Evolutionary conservation across 148 eudicot genomes (phyloP), one percentile per base, ranked within the genome.

Genomic region (Heliosperma pusillum): DNA sequence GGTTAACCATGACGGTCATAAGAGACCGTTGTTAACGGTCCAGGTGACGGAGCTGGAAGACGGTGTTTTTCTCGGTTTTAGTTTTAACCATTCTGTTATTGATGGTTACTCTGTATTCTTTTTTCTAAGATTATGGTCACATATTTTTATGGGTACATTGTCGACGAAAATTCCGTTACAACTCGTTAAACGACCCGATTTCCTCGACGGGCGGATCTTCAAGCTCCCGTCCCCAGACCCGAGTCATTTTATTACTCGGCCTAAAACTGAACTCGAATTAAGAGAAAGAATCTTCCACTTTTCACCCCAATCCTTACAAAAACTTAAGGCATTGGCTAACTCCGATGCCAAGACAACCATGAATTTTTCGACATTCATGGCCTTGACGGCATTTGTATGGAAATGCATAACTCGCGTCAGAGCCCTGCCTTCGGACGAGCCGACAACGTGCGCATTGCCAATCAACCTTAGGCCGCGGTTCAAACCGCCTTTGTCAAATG

Each of bases 1-100:
- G 10, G 76, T 89, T 3, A 86, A 83, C 73, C 80, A 81, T 57
- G 85, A 75, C 3, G 91, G 91, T 6, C 87, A 83, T 70, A 74
- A 36, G 52, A 70, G 66, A 12, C 47, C 69, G 45, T n/a, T 66
- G 45, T 19, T 66, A 36, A 30, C 69, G 12, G 47, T 66, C 5
- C 69, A n/a, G n/a, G n/a, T n/a, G n/a, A n/a, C n/a, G n/a, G n/a
- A n/a, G n/a, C n/a, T n/a, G n/a, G n/a, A n/a, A 66, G 69, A 66
- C 10, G 69, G 69, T 2, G 69, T 66, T 22, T 66, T 66, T 21
- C 33, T 66, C 7, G 69, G 69, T 3, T 66, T 66, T 36, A 30
- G 69, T n/a, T 33, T 66, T 33, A 66, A 66, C 50, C 69, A 66
- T 66, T 15, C 45, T 36, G 47, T 66, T 10, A 20, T 66, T 8